Evolutionary conservation across 2,329 filamentous ascomycete genomes (phyloP), one percentile per base, ranked within the genome.

Genomic region (Tothia fuscella): DNA sequence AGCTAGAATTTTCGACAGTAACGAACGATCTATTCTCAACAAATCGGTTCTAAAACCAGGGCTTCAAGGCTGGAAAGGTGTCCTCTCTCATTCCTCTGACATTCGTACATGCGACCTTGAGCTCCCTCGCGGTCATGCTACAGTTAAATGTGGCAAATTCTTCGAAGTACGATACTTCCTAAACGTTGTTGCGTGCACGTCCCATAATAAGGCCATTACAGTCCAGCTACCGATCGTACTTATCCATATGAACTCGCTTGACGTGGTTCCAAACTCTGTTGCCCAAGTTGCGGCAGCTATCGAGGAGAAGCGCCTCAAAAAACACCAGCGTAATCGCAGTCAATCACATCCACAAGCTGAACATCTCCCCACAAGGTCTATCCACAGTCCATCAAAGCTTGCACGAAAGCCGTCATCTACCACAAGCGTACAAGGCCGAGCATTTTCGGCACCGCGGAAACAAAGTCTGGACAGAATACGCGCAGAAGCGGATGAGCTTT

Each of bases 161-260:
- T 73, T 74, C 43, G 71, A 73, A 55, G 68, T 74, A 13, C 63
- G 70, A 16, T 73, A 69, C 49, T 72, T 74, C 43, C 55, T 74
- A 17, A 72, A 71, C 43, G 57, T 73, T 14, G 58, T 65, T 16
- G 60, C 66, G n/a, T 57, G 60, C 33, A 59, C 62, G 19, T 56
- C 62, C 12, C 64, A 65, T 48, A 65, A 62, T 43, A 72, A 68
- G 51, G 51, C 65, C n/a, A 61, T 73, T 16, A 64, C 64, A 6
- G 64, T 74, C 5, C 71, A 74, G 47, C 53, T 74, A 32, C 71
- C 71, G 4, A 68, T 74, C 41, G 70, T 71, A 3, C 60, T 74
- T 39, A 70, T 74, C 29, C 71, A 72, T 48, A 72, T 73, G 62
- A 74, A 72, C 46, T 72, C 70, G 1, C 59, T 74, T 32, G 71